A percentile compares a stretch with the other conserved stretches of the same genome.
Conservation (phyloP, 2,329 filamentous ascomycete genomes). For the Didymella glomerata region DNA sequence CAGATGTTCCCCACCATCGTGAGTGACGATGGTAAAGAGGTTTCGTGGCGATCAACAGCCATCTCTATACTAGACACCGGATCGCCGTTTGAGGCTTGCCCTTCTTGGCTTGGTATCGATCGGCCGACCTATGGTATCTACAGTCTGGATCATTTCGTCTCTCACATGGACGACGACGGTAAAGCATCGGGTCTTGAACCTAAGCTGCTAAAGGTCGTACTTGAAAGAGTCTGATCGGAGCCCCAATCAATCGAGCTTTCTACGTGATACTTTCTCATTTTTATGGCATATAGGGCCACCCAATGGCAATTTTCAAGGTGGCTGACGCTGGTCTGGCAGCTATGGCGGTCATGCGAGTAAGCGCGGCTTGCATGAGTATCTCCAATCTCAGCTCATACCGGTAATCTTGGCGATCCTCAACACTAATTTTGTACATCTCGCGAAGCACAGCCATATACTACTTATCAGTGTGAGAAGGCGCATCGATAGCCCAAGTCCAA, state of each 20-base stretch:
- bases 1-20: constrained; percentile 24
- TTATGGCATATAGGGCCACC: neutral
- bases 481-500: no score
- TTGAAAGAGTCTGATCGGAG: constrained; percentile 7
- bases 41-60: constrained; percentile 20
- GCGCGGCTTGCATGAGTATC: neutral
- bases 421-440: no score
- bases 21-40: constrained; percentile 8
- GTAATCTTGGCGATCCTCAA: neutral
- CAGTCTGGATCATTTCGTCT: constrained; percentile 21
- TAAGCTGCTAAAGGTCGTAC: constrained; percentile 14
- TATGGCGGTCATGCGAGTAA: neutral
- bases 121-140: constrained; percentile 21
- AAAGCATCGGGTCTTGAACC: constrained; percentile 18
- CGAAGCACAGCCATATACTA: no score
- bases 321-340: neutral
- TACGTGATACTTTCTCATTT: neutral
- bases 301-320: neutral
- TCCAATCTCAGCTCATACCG: neutral
- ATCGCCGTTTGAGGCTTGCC: constrained; percentile 23
- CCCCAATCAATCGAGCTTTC: neutral
- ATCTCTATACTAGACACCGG: constrained; percentile 8
- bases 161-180: constrained; percentile 15
- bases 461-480: no score
- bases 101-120: constrained; percentile 22